Base-by-base conservation (phyloP, 495 filamentous ascomycete genomes). In the Xylaria venustula region DNA sequence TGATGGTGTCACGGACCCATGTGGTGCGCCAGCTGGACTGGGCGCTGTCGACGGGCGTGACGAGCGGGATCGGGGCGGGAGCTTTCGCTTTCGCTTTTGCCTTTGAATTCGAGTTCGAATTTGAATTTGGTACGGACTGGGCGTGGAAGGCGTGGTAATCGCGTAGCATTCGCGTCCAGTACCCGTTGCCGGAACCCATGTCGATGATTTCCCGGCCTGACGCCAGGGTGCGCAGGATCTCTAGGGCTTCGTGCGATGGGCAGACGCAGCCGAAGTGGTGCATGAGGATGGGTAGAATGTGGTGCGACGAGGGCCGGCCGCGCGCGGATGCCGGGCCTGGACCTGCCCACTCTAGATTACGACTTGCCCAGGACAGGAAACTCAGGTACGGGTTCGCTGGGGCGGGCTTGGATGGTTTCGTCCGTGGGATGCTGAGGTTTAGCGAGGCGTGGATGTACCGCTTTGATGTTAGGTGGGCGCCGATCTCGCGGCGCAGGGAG, bases 221-320 rank as follows among this genome's bases (percentile, higher is more conserved):
- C 7, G 76, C 65, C 8, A 84, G 52, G n/a, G 74, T 64, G n/a
- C 71, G 70, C 25, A 89, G 76, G 9, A 84, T 65, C 26, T 64
- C 61, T 19, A 89, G 71, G 0, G 76, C 74, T 54, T 86, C 81
- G 73, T 84, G 82, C 19, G 74, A 76, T 1, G 86, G 86, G 12
- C 79, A 77, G 7, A 80, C 79, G 74, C 86, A 88, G 36, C 83
- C 83, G 70, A 88, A 87, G 69, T 88, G 85, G 71, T 88, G 85
- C 77, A 87, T 87, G 23, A 87, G 68, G n/a, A 88, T 67, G 7
- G 85, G 84, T 1, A 87, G 75, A 2, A 86, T 70, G 62, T 82
- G 83, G 64, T 88, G 85, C 25, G 75, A 72, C 20, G 66, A 72
- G 30, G 73, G 74, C 7, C 57, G 61, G 7, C 36, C 60, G n/a